Evolutionary conservation across 257 asterid genomes (phyloP).

Genomic region (Datura wrightii): DNA sequence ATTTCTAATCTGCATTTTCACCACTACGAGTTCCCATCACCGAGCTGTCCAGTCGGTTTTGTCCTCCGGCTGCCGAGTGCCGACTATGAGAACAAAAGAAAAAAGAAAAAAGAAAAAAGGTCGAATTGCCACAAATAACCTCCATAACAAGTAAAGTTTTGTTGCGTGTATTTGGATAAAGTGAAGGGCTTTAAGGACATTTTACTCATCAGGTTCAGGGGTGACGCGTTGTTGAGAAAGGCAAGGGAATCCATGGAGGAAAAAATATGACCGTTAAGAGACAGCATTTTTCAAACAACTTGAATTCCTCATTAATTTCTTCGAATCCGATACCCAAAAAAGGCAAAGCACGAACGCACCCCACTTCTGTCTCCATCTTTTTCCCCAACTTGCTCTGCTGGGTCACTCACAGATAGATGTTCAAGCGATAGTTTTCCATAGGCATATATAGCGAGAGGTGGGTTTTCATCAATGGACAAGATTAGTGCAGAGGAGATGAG

Average conservation of each 20-base stretch:
- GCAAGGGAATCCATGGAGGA: conserved; percentile 20
- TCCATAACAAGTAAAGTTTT: neutral
- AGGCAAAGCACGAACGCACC: neutral
- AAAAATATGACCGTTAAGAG: conserved; percentile 64
- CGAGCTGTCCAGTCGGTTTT: neutral
- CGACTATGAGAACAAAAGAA: neutral
- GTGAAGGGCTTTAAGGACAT: neutral
- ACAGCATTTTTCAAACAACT: conserved; percentile 38
- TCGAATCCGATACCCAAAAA: conserved; percentile 33
- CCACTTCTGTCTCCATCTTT: neutral
- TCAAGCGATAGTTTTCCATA: conserved; percentile 7
- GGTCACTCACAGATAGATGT: neutral
- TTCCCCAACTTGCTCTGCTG: neutral
- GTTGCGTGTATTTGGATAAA: neutral
- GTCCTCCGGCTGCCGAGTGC: neutral
- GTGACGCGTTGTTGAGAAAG: conserved; percentile 31
- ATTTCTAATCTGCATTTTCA: neutral
- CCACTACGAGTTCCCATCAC: neutral
- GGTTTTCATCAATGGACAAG: conserved; percentile 42
- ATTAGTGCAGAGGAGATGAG: conserved; percentile 50
- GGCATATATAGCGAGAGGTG: neutral
- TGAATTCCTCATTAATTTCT: conserved; percentile 37
- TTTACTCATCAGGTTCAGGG: conserved; percentile 14
- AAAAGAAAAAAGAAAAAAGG: neutral
- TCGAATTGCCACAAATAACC: neutral